Percentiles rank a stretch among this genome's conserved stretches.
Conservation (phyloP, 2,329 filamentous ascomycete species). For the Chaetoscypha palmicola region DNA sequence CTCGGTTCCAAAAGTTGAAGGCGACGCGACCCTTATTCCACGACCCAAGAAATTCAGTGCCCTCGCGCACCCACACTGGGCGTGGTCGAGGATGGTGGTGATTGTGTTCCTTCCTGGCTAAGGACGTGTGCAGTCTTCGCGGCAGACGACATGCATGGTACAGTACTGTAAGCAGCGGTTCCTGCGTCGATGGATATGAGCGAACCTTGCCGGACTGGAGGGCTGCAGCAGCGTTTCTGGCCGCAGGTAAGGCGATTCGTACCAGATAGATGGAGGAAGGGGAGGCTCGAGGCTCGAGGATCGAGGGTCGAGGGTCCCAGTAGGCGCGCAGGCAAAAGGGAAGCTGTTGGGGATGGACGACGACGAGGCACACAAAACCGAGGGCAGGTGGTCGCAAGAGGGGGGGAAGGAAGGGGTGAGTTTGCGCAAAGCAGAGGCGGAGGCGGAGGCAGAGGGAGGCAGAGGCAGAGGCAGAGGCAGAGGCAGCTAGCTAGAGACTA, state of each 20-base stretch:
- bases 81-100: slow-evolving; percentile 21
- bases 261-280: neutral
- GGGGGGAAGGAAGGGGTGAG: slow-evolving; percentile 13
- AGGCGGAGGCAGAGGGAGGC: no score
- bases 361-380: neutral
- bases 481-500: neutral
- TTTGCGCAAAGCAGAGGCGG: no score
- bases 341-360: neutral
- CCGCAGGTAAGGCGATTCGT: slow-evolving; percentile 6
- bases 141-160: slow-evolving; percentile 33
- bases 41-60: slow-evolving; percentile 12
- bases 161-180: slow-evolving; percentile 32
- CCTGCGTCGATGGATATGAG: slow-evolving; percentile 29
- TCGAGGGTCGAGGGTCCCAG: no score
- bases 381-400: slow-evolving; percentile 5
- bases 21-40: slow-evolving; percentile 18
- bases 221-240: slow-evolving; percentile 26
- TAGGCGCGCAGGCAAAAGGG: neutral
- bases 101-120: slow-evolving; percentile 33
- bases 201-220: slow-evolving; percentile 10
- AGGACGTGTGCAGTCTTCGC: slow-evolving; percentile 26
- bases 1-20: slow-evolving; percentile 12
- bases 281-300: no score
- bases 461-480: neutral
- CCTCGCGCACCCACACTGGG: slow-evolving; percentile 13